phyloP scores from a whole-genome alignment of 441 rosid genomes.

The Gossypium laxum region DNA sequence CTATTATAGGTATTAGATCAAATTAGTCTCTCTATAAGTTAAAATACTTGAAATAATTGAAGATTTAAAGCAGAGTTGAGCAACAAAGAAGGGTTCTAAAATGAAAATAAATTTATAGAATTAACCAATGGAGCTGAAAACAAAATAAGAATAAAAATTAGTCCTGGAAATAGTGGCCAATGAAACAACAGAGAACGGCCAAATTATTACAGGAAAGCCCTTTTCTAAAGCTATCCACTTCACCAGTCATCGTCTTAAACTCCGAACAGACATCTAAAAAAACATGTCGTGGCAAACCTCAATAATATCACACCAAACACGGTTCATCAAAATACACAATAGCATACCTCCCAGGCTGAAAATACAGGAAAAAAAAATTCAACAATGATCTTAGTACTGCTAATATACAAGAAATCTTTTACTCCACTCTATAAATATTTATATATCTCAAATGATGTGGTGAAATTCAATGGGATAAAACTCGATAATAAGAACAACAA shows the following conservation, averaged over 20 bases:
- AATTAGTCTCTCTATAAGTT: too few species aligned
- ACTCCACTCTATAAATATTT: constrained; percentile 6
- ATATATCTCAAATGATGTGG: background rate
- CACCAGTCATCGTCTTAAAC: constrained; percentile 13
- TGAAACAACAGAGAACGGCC: background rate
- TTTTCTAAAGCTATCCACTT: constrained; percentile 5
- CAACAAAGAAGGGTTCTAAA: background rate
- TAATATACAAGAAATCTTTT: constrained; percentile 32
- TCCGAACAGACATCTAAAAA: constrained; percentile 22
- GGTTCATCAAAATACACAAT: constrained; percentile 17
- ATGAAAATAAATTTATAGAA: constrained; percentile 3
- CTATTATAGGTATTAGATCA: too few species aligned
- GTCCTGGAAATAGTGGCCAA: background rate
- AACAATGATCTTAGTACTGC: constrained; percentile 3
- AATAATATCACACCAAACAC: constrained; percentile 30
- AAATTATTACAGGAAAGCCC: constrained; percentile 15
- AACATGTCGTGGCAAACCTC: constrained; percentile 26
- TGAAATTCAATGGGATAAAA: constrained; percentile 12
- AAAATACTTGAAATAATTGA: background rate
- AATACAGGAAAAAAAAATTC: background rate
- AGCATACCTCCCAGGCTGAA: constrained; percentile 4
- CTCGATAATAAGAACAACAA: constrained; percentile 9
- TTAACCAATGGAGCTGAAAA: background rate
- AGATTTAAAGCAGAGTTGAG: background rate
- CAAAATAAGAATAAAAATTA: background rate